A percentile compares a stretch with the other conserved stretches of the same genome.
phyloP scores from a whole-genome alignment of 306 rosid species.

The cucumber (Cucumis sativus) region Cucumber_9930_V3 NC_026659.2:19860001-19860500 shows the following conservation, averaged over 20 bases:
- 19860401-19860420: too few species aligned
- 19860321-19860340: neutral
- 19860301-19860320: neutral
- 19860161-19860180: neutral
- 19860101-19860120: neutral
- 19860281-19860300: neutral
- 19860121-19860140: neutral
- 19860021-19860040: neutral
- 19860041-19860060: neutral
- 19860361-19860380: constrained; percentile 21
- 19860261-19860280: neutral
- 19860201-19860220: neutral
- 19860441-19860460: too few species aligned
- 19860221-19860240: neutral
- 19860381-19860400: too few species aligned
- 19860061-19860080: neutral
- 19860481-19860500: too few species aligned
- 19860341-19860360: neutral
- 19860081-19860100: neutral
- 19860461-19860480: too few species aligned
- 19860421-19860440: too few species aligned
- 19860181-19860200: neutral
- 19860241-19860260: neutral
- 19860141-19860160: neutral
- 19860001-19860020: neutral